phyloP scores from a whole-genome alignment of 208 protist species.

The Trypanosoma cruzi region DNA sequence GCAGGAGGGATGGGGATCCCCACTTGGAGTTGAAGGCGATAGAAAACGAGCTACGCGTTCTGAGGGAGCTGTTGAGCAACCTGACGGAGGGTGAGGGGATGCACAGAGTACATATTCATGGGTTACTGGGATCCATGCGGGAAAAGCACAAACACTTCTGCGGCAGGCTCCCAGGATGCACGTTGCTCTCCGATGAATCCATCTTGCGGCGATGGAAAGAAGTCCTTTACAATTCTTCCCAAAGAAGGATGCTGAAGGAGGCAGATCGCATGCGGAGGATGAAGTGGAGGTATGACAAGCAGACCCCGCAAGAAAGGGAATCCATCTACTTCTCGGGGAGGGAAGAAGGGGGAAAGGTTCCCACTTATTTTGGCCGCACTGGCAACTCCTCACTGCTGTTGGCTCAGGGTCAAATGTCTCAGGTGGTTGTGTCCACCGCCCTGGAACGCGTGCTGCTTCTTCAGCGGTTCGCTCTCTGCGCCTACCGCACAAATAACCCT shows the following conservation, averaged over 20 bases:
- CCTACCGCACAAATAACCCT: conserved; percentile 35
- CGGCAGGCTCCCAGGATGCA: conserved; percentile 15
- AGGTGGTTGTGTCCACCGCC: not conserved
- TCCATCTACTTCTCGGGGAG: conserved; percentile 11
- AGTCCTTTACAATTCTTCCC: not conserved
- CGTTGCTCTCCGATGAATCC: conserved; percentile 18
- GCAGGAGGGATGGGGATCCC: not conserved
- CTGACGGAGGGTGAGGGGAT: conserved; percentile 21
- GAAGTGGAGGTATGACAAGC: conserved; percentile 19
- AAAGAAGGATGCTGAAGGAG: not conserved
- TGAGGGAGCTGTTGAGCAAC: conserved; percentile 16
- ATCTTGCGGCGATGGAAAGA: conserved; percentile 9
- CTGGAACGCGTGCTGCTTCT: conserved; percentile 14
- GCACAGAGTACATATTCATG: conserved; percentile 3
- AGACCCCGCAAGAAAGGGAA: not conserved
- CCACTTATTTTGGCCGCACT: conserved; percentile 18
- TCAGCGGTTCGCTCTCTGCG: conserved; percentile 39
- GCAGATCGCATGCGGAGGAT: conserved; percentile 9
- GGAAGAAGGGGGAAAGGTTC: not conserved
- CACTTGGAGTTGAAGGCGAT: conserved; percentile 10
- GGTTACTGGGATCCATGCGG: not conserved
- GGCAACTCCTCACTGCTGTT: conserved; percentile 14
- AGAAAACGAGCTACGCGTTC: conserved; percentile 1
- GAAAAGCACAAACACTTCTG: conserved; percentile 9
- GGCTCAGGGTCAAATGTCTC: not conserved